Evolutionary conservation across 257 asterid genomes (phyloP).

Genomic region (Solanum clarkiae): DNA sequence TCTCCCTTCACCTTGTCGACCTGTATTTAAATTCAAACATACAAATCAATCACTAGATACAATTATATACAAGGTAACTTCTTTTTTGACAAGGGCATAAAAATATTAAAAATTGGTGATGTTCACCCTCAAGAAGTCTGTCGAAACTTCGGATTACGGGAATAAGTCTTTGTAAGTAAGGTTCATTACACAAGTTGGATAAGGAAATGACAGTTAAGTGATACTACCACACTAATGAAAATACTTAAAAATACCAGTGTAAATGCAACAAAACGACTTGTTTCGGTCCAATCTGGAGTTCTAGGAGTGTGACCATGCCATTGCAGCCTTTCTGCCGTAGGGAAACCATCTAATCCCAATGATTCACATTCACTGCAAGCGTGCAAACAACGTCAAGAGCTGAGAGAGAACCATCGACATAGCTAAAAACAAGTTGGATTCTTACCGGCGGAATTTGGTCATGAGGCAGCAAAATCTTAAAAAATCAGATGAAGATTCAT

Average conservation of each 20-base stretch:
- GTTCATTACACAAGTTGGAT: neutral
- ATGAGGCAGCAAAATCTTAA: conserved; percentile 72
- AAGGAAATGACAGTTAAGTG: neutral
- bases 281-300: conserved; percentile 77
- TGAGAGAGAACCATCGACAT: neutral
- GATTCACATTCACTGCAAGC: conserved; percentile 72
- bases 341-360: conserved; percentile 79
- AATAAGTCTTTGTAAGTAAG: neutral
- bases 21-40: conserved; percentile 17
- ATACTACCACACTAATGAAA: neutral
- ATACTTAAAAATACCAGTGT: conserved; percentile 40
- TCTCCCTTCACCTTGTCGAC: conserved; percentile 73
- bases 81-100: neutral
- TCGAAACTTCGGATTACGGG: neutral
- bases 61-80: neutral
- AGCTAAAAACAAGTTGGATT: neutral
- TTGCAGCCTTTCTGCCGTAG: conserved; percentile 79
- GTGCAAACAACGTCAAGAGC: neutral
- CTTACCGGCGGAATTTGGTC: conserved; percentile 65
- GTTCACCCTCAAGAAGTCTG: neutral
- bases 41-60: neutral
- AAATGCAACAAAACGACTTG: conserved; percentile 81
- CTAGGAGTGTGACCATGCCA: conserved; percentile 96
- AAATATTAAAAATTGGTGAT: neutral
- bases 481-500: conserved; percentile 60